These are phyloP conservation scores for Xylariaceae sp. DNA, from an alignment of 2,329 filamentous ascomycete species.

Conservation along the genomic window DNA sequence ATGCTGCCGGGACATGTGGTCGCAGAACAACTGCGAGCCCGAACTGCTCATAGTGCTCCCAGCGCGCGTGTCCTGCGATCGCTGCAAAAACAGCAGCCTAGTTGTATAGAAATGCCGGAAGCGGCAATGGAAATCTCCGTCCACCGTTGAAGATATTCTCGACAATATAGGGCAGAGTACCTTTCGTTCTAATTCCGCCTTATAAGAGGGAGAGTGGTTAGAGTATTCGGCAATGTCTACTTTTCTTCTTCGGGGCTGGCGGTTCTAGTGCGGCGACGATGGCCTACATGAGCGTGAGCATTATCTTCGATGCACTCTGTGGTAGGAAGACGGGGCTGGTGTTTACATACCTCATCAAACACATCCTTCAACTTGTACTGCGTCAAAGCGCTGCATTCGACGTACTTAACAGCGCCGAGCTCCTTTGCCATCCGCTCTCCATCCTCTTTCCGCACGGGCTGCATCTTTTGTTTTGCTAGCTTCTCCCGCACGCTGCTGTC, in stretches of 20 bases:
- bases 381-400: constrained; percentile 95
- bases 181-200: constrained; percentile 4
- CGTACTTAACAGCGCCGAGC: constrained; percentile 95
- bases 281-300: constrained; percentile 53
- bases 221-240: constrained; percentile 65
- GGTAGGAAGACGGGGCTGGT: not conserved
- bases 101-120: constrained; percentile 23
- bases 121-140: constrained; percentile 11
- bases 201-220: constrained; percentile 37
- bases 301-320: constrained; percentile 10
- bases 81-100: constrained; percentile 25
- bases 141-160: not conserved
- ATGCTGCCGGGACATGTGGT: constrained; percentile 20
- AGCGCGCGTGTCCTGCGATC: constrained; percentile 25
- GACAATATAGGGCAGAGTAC: constrained; percentile 5
- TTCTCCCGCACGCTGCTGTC: constrained; percentile 85
- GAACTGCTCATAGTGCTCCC: constrained; percentile 25
- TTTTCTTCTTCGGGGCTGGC: constrained; percentile 73
- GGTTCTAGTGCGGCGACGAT: constrained; percentile 95
- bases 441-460: constrained; percentile 84
- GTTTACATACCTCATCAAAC: constrained; percentile 81
- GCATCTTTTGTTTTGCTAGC: constrained; percentile 93
- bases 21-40: constrained; percentile 23
- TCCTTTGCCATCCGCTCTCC: constrained; percentile 97
- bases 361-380: constrained; percentile 99